Base-by-base conservation (phyloP, 192 early-diverging fungal species). In the Coemansia biformis region DNA sequence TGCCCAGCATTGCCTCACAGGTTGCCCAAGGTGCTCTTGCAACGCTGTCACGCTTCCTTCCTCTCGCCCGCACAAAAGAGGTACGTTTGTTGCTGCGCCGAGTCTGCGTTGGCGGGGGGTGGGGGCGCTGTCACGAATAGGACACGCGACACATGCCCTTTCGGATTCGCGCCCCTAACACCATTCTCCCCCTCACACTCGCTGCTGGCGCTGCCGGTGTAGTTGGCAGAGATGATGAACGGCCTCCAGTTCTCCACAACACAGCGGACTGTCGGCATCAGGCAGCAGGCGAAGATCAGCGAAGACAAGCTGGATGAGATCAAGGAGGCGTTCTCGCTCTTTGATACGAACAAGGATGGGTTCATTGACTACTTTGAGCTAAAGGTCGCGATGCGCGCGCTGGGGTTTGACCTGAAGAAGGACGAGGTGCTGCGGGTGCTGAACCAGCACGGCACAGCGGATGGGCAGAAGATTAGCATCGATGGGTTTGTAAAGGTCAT, bases 401-500 rank as follows among this genome's bases (percentile, higher is more conserved):
- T 91, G 5, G 89, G 89, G 3, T 91, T 91, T 68, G 83, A 90
- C 46, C 74, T 75, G n/a, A 89, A 87, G 60, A 90, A 90, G 51
- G 63, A 81, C 26, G 89, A 91, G 37, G 81, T 90, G 9, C 46
- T 90, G 16, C 86, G 82, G 35, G 78, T 89, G 15, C 45, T 91
- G 16, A 45, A 78, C 21, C 75, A 80, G 48, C 62, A 78, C 39
- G 87, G 85, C 43, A 74, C 79, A 16, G 62, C 63, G 45, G 67
- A 69, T 33, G 48, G 69, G 3, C 69, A 76, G 4, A 47, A 80
- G 34, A 86, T 91, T 48, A 62, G 76, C 16, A 75, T 76, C 35
- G 83, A 83, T 1, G 86, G 84, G 43, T 91, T 91, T 46, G 57
- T 54, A 46, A 78, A 79, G 67, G 78, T 86, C 41, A 85, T 85